These are phyloP conservation scores for Kazachstania africana DNA, from an alignment of 805 yeast genomes.

Conservation along the genomic window DNA sequence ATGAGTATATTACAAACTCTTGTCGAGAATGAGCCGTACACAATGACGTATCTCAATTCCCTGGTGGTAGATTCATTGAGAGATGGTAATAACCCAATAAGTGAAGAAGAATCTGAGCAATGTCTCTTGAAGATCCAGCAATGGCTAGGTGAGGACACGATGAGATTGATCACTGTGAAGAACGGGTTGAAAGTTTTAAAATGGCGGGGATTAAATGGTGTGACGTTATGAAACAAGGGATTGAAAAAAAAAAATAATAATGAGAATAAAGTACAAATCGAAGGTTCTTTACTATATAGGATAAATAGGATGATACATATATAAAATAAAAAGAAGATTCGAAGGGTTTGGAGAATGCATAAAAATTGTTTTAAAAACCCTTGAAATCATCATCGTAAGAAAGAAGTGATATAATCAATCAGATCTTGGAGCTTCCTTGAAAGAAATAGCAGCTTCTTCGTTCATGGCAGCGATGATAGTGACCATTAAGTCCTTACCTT, in stretches of 20 bases:
- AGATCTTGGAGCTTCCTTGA: constrained; percentile 93
- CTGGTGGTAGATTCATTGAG: constrained; percentile 22
- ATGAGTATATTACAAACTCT: constrained; percentile 18
- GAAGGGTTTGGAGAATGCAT: too few species aligned
- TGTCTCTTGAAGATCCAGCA: constrained; percentile 14
- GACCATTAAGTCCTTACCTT: constrained; percentile 94
- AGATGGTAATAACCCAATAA: constrained; percentile 26
- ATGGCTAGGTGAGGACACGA: constrained; percentile 7
- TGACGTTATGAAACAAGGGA: too few species aligned
- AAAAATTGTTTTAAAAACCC: too few species aligned
- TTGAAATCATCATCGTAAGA: too few species aligned
- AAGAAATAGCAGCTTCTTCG: constrained; percentile 98
- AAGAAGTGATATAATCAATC: constrained; percentile 11
- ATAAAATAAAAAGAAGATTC: too few species aligned
- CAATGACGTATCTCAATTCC: constrained; percentile 15
- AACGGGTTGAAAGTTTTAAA: constrained; percentile 22
- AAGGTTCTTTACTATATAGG: too few species aligned
- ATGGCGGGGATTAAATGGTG: constrained; percentile 18
- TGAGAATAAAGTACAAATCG: too few species aligned
- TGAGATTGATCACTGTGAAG: constrained; percentile 13
- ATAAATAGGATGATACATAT: too few species aligned
- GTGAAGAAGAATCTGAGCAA: constrained; percentile 16
- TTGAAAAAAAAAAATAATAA: too few species aligned
- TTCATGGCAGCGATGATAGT: constrained; percentile 97
- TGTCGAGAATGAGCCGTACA: constrained; percentile 18